Evolutionary conservation across 2,329 filamentous ascomycete species (phyloP).

Genomic region (Xylaria sp.): DNA sequence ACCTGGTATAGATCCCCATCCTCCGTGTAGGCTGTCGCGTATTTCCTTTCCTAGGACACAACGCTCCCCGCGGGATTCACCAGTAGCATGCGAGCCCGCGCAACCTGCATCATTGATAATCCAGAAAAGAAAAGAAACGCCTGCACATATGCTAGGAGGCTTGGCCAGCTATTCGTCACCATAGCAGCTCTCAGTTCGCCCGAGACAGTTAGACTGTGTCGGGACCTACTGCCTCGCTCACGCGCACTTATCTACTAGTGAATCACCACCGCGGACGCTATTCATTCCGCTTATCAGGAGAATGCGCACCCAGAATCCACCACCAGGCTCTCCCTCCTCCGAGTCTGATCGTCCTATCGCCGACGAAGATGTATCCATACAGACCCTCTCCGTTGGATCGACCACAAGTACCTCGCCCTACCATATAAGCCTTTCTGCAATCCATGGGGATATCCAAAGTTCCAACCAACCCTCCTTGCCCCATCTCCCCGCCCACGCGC

Average conservation of each 20-base stretch:
- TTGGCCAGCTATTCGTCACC: constrained; percentile 15
- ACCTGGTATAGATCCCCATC: no score
- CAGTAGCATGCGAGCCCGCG: constrained; percentile 8
- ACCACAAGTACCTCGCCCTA: constrained; percentile 21
- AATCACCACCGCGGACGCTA: neutral
- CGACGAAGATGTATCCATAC: constrained; percentile 33
- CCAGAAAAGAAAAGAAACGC: constrained; percentile 27
- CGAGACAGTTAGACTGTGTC: constrained; percentile 12
- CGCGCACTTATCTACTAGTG: neutral
- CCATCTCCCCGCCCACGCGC: neutral
- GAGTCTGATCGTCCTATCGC: constrained; percentile 32
- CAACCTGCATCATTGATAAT: constrained; percentile 16
- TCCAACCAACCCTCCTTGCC: constrained; percentile 2
- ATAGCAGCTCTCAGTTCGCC: constrained; percentile 9
- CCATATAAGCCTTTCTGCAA: neutral
- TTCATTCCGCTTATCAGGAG: constrained; percentile 3
- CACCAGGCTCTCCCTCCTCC: constrained; percentile 33
- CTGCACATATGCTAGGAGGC: constrained; percentile 11
- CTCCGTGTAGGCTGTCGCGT: neutral
- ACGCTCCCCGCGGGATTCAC: neutral
- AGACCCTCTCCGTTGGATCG: constrained; percentile 21
- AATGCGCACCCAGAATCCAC: constrained; percentile 31
- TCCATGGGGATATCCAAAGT: constrained; percentile 4
- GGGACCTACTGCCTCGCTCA: constrained; percentile 1
- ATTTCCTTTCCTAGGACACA: neutral